Percentiles rank a stretch among this genome's conserved stretches.
Conservation (phyloP, 2,329 filamentous ascomycete species). For the Fusarium sp. region DNA sequence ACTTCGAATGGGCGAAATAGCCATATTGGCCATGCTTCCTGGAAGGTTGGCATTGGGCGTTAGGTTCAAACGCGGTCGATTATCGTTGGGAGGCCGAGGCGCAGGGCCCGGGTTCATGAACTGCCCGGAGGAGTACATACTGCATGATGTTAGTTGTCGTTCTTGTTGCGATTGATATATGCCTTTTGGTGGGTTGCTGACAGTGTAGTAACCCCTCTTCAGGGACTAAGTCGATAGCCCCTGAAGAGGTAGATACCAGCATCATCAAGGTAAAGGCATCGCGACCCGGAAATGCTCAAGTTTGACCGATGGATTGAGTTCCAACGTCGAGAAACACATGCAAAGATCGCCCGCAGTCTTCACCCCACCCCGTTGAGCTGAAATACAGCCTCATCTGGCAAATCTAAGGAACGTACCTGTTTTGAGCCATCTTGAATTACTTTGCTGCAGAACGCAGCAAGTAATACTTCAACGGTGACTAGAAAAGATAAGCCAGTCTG, state of each 20-base stretch:
- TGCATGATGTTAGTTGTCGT: slow-evolving; percentile 49
- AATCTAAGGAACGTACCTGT: slow-evolving; percentile 45
- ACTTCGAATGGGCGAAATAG: slow-evolving; percentile 76
- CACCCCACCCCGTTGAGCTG: slow-evolving; percentile 35
- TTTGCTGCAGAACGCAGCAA: slow-evolving; percentile 23
- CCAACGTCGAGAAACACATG: slow-evolving; percentile 3
- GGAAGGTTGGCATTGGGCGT: slow-evolving; percentile 81
- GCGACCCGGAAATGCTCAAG: not conserved
- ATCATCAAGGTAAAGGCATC: not conserved
- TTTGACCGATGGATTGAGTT: not conserved
- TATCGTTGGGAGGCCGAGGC: slow-evolving; percentile 88
- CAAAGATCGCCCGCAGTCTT: slow-evolving; percentile 7
- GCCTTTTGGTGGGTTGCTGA: slow-evolving; percentile 16
- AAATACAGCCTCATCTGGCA: slow-evolving; percentile 15
- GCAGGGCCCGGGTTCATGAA: slow-evolving; percentile 99
- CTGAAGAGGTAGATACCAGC: not conserved
- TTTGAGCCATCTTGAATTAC: slow-evolving; percentile 52
- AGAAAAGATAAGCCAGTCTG: slow-evolving; percentile 17
- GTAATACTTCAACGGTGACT: slow-evolving; percentile 13
- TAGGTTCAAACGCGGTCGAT: slow-evolving; percentile 82
- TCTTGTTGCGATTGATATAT: slow-evolving; percentile 2
- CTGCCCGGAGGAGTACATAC: slow-evolving; percentile 70
- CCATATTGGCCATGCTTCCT: slow-evolving; percentile 84
- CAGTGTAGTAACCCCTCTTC: not conserved
- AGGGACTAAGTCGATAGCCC: not conserved